Evolutionary conservation across 2,329 filamentous ascomycete genomes (phyloP), one percentile per base, ranked within the genome.

Genomic region (Pyrenophora tritici-repentis): DNA sequence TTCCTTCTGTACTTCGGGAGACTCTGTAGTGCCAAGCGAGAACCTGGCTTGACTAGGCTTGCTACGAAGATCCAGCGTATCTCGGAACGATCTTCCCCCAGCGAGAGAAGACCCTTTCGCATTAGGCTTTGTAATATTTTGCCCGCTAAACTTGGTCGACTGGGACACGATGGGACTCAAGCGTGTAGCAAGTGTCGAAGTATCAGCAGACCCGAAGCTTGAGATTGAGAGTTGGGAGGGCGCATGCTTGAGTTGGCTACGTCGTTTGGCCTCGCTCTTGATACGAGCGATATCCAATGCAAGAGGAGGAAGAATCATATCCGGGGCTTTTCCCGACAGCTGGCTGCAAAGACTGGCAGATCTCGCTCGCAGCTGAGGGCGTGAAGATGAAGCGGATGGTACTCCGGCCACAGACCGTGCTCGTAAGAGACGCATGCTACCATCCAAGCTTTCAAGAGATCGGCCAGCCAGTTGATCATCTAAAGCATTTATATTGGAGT

Each of bases 261-360:
- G 54, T 26, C 58, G 55, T n/a, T 50, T 51, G 9, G 46, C 50
- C 34, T 63, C 57, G 9, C 51, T 63, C 34, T 67, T 70, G 44
- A 64, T 65, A 20, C 66, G 62, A 26, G 62, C 52, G 24, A 67
- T 59, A 31, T 62, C 68, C 8, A 73, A 60, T 16, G 77, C 77
- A 7, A 79, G 56, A 13, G 76, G 75, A 13, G 77, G 77, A 1
- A 79, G 63, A 8, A 75, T 75, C 12, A 69, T 67, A 22, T 72
- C 71, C 9, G 77, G 77, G 6, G 72, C 74, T 35, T 66, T 63
- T n/a, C 73, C 75, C 12, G 67, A 67, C 7, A 45, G 40, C 39
- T 65, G 62, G 37, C 59, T 62, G 24, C 57, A 65, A 6, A 66
- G 50, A 40, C 65, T 71, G 8, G 59, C 53, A 12, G 67, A 68